These are phyloP conservation scores for Diaporthe vexans DNA, from an alignment of 2,329 filamentous ascomycete genomes.

Conservation along the genomic window DNA sequence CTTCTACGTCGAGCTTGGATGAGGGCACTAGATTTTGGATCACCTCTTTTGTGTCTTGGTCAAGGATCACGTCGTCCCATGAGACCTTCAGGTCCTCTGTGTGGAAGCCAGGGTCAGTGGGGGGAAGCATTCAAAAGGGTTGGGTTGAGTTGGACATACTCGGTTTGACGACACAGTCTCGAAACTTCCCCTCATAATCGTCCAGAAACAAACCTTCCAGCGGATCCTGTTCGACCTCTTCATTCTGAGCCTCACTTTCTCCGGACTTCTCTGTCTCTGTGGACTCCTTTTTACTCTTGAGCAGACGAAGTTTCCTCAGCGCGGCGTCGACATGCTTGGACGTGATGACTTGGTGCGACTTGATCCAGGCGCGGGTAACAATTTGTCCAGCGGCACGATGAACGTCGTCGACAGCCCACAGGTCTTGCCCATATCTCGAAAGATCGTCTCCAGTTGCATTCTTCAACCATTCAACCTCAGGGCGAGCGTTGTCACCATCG, in stretches of 20 bases:
- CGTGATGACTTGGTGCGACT: neutral
- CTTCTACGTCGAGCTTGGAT: slow-evolving; percentile 2
- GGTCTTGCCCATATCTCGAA: neutral
- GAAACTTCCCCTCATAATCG: neutral
- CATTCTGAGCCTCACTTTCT: neutral
- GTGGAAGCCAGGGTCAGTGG: neutral
- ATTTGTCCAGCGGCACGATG: neutral
- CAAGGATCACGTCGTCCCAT: slow-evolving; percentile 15
- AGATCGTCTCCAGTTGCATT: neutral
- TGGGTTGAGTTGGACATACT: neutral
- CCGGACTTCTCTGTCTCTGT: neutral
- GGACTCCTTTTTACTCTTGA: neutral
- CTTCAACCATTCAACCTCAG: neutral
- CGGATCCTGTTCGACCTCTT: neutral
- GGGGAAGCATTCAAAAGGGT: neutral
- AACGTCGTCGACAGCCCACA: neutral
- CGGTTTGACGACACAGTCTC: neutral
- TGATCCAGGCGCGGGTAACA: neutral
- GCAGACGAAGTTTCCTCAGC: neutral
- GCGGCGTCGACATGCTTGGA: slow-evolving; percentile 3
- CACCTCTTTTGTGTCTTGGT: slow-evolving; percentile 8
- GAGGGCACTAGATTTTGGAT: slow-evolving; percentile 10
- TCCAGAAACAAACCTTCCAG: neutral
- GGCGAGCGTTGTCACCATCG: neutral
- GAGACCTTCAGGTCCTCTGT: neutral